phyloP scores from a whole-genome alignment of 139 green algal genomes.

The Monoraphidium neglectum region DNA sequence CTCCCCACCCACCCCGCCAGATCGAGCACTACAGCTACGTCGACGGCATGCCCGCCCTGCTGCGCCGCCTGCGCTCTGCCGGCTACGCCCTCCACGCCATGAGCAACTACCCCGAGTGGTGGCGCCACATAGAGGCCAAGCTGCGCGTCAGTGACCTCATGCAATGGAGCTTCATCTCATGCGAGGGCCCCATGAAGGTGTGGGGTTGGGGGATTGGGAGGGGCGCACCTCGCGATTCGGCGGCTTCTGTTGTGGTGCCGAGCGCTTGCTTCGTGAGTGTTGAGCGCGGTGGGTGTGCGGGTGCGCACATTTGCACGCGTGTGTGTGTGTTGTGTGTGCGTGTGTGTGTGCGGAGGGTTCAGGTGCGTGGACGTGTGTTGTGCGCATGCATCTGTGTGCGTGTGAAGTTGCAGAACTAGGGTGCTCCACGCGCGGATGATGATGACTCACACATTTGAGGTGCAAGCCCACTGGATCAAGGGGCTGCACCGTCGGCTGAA shows the following conservation, averaged over 20 bases:
- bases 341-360: neutral
- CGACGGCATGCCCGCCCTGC: slow-evolving; percentile 77
- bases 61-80: slow-evolving; percentile 50
- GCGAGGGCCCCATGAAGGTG: slow-evolving; percentile 70
- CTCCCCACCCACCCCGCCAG: slow-evolving; percentile 5
- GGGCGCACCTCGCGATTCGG: neutral
- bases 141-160: slow-evolving; percentile 70
- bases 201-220: neutral
- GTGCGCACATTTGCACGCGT: neutral
- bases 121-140: slow-evolving; percentile 80
- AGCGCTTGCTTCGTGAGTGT: neutral
- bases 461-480: slow-evolving; percentile 34
- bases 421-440: neutral
- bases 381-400: neutral
- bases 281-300: neutral
- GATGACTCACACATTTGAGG: slow-evolving; percentile 43
- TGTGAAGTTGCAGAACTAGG: neutral
- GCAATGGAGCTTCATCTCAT: slow-evolving; percentile 88
- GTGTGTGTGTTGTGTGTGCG: neutral
- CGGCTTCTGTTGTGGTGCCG: neutral
- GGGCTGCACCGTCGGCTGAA: slow-evolving; percentile 26
- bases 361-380: neutral
- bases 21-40: slow-evolving; percentile 88
- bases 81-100: slow-evolving; percentile 73
- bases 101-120: slow-evolving; percentile 85